Evolutionary conservation across 2,329 filamentous ascomycete genomes (phyloP), one percentile per base, ranked within the genome.

Genomic region (Penicillium sp.): DNA sequence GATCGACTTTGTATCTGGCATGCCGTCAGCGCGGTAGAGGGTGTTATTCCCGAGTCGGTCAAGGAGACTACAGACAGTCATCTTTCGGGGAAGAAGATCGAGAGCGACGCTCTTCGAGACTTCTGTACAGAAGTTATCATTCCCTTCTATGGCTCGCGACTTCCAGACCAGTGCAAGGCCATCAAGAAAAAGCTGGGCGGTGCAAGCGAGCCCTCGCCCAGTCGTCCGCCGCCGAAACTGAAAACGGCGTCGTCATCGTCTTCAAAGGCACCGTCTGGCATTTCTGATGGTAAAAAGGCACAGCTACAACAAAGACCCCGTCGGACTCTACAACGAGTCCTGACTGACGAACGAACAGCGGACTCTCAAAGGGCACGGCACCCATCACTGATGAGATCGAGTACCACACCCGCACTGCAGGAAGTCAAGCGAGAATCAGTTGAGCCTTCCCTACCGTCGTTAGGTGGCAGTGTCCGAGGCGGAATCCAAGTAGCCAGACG

Each of bases 1-100:
- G 78, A 80, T 57, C 69, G 77, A 54, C 65, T 80, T 24, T 79
- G 77, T 59, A 80, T 80, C 52, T 80, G 78, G 78, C 77, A 80
- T 63, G 72, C 76, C 24, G 74, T 80, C 49, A 73, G 68, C 56
- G 66, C 71, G 35, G 73, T 73, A 26, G 75, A 76, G 28, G 60
- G 65, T 4, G 60, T 63, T 3, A 61, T 68, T 14, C 59, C 66
- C 1, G 66, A 70, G 23, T 62, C 66, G 16, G 58, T 63, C 26
- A 69, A 67, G 47, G 50, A 64, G 21, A 65, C 65, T n/a, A 66
- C 61, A n/a, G 62, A 66, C 26, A 64, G 55, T 48, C 65, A 66
- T 55, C 62, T 65, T 33, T 61, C 66, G 5, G 66, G 66, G 14
- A 74, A 71, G 61, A 70, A 70, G 52, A 63, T 66, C n/a, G 68